These are phyloP conservation scores for Ophiostoma perfectum DNA, from an alignment of 2,329 filamentous ascomycete genomes.

Conservation along the genomic window DNA sequence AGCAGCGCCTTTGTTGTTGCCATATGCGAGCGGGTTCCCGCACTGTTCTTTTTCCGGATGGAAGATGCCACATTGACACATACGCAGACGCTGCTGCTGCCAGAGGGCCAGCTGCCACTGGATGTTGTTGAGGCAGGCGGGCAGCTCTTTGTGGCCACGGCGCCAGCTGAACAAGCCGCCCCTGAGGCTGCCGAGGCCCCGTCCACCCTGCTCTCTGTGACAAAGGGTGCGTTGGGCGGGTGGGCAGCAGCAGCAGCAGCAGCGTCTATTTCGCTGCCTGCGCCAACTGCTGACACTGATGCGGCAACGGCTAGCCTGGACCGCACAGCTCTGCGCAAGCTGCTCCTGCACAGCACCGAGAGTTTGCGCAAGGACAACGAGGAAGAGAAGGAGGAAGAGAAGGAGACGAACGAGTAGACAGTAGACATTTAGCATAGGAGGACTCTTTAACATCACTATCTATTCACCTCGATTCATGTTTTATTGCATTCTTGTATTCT, in stretches of 20 bases:
- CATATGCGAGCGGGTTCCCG: conserved; percentile 48
- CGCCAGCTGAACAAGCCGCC: background rate
- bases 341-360: conserved; percentile 44
- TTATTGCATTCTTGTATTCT: too few species aligned
- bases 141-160: conserved; percentile 15
- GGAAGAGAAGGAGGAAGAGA: conserved; percentile 25
- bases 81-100: conserved; percentile 47
- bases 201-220: conserved; percentile 28
- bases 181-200: conserved; percentile 16
- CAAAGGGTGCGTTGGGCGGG: conserved; percentile 11
- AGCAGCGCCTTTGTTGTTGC: conserved; percentile 34
- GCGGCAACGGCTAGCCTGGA: conserved; percentile 28
- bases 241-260: conserved; percentile 13
- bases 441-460: background rate
- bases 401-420: background rate
- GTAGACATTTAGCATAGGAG: conserved; percentile 12
- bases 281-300: conserved; percentile 24
- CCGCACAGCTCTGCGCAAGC: conserved; percentile 36
- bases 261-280: conserved; percentile 23
- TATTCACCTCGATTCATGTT: background rate
- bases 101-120: conserved; percentile 50
- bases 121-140: conserved; percentile 37
- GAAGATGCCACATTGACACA: conserved; percentile 45
- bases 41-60: conserved; percentile 60
- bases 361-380: conserved; percentile 43